Evolutionary conservation across 306 rosid species (phyloP), one percentile per base, ranked within the genome.

Genomic region (Geum urbanum): DNA sequence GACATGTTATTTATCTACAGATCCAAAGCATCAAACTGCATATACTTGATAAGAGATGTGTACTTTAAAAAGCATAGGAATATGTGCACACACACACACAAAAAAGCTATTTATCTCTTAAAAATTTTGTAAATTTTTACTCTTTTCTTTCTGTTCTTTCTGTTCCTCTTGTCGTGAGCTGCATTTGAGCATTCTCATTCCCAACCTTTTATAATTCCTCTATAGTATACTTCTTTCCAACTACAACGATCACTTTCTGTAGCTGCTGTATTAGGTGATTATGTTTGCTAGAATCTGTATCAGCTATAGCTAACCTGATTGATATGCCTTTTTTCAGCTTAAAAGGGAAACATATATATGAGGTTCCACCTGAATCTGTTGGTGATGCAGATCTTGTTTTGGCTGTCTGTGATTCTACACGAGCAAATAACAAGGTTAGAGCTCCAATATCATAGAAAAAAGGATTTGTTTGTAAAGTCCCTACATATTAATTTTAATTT

Each of bases 361-460:
- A 85, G 77, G 91, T 91, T 79, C 88, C 81, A 18, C 87, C 92
- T 9, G 95, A 91, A 68, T 54, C 66, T 76, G 88, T 91, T 72
- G 95, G 96, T 73, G 84, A 84, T 81, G 88, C 81, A 61, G 95
- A 86, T 62, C 81, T 83, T 74, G 92, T 94, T 75, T 78, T 94
- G 89, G 97, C 87, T 77, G 71, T 94, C 73, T 76, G 81, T 81
- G 76, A 77, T 83, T 70, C 85, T 76, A 70, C 86, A 61, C 79
- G 86, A 63, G 73, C 85, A 16, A 86, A 32, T 75, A 80, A 5
- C 76, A 92, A 94, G 95, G 99, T 91, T 71, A 52, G 62, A 18
- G 15, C 48, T 75, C 14, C 77, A 67, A 77, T 63, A 76, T 24
- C 55, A 57, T 75, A 24, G 14, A 13, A 50, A 69, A 59, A 19